These are phyloP conservation scores for Alternaria sp. DNA, from an alignment of 2,329 filamentous ascomycete genomes.

Conservation along the genomic window DNA sequence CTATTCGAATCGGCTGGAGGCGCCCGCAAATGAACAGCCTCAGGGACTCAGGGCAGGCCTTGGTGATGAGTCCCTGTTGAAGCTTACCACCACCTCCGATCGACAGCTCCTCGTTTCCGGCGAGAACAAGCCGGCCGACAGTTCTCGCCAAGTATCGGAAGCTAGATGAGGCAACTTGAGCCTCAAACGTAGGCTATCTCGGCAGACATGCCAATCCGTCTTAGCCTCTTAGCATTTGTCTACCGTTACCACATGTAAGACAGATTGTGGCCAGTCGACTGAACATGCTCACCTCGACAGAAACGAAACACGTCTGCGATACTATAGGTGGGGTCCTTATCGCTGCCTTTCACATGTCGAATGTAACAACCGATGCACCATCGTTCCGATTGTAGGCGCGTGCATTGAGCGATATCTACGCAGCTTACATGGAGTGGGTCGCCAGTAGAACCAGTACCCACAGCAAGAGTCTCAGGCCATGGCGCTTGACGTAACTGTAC, in stretches of 20 bases:
- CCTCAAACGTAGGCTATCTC: conserved; percentile 24
- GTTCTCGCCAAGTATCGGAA: conserved; percentile 29
- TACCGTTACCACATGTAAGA: background rate
- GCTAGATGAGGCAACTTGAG: conserved; percentile 22
- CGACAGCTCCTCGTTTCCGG: conserved; percentile 17
- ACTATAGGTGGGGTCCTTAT: background rate
- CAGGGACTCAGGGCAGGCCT: conserved; percentile 9
- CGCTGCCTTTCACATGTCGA: conserved; percentile 2
- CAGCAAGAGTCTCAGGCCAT: conserved; percentile 23
- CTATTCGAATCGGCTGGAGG: conserved; percentile 5
- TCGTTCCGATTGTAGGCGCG: conserved; percentile 9
- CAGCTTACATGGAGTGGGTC: conserved; percentile 30
- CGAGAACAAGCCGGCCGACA: conserved; percentile 31
- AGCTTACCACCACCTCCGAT: conserved; percentile 15
- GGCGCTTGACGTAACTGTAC: conserved; percentile 44
- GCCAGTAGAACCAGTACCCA: conserved; percentile 32
- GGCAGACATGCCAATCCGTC: conserved; percentile 16
- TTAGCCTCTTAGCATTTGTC: conserved; percentile 2
- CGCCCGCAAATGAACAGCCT: conserved; percentile 22
- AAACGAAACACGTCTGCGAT: background rate
- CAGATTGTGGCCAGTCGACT: background rate
- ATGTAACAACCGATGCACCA: background rate
- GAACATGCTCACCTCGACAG: background rate
- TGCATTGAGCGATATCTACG: conserved; percentile 28
- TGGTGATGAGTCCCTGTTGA: background rate